Evolutionary conservation across 106 monocot species (phyloP), one percentile per base, ranked within the genome.

Genomic region (Dioscorea dumetorum): DNA sequence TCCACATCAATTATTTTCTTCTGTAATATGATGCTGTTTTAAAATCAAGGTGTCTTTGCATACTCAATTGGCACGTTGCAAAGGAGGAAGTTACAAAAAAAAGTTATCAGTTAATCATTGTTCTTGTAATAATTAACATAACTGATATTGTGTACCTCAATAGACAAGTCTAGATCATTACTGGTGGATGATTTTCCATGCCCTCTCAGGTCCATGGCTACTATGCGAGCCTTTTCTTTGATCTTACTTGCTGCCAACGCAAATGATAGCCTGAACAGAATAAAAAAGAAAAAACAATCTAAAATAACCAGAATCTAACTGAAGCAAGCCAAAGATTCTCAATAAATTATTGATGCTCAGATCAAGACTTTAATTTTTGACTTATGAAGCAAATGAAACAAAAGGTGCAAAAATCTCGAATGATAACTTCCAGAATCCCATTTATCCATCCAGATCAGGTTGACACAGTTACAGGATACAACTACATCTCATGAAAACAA

Each of bases 201-300:
- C 53, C 97, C 97, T 78, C 92, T 82, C 58, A 93, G 71, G 51
- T 99, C 99, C 93, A 99, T 87, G 33, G 99, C 80, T 19, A 90
- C 90, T 22, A 99, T 83, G 9, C 79, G 78, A 68, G 87, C 85
- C 73, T 87, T 90, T 67, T 87, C 90, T 76, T 99, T 99, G 48
- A 93, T 87, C 79, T 77, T 92, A 70, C 79, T 92, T 32, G 97
- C 84, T 35, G 97, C 76, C 58, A 99, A 72, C 63, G 90, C 89
- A 93, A 99, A 99, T 72, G 99, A 99, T 70, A 99, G 87, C 73
- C 99, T 99, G 73, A 50, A 64, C 24, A 62, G 12, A 34, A 73
- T 50, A 9, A 33, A 21, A 74, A 17, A 16, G 1, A 21, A 32
- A 28, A 18, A 12, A 15, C 13, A 34, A 62, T 13, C 6, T 54